Conservation (phyloP, 2,329 filamentous ascomycete species). For the Exophiala spinifera region DNA sequence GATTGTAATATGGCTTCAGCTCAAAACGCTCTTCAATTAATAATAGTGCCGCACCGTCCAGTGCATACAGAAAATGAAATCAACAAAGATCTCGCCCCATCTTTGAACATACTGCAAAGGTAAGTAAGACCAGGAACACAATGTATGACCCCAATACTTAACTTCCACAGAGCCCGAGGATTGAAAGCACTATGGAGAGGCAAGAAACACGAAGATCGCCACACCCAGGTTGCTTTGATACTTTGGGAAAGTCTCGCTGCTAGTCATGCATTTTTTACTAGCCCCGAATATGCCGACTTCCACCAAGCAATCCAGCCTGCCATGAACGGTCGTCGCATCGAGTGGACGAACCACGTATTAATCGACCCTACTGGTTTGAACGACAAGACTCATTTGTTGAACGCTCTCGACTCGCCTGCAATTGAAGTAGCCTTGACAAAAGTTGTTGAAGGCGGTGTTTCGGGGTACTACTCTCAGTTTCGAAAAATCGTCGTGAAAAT, state of each 20-base stretch:
- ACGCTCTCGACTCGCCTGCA: slow-evolving; percentile 4
- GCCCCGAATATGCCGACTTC: slow-evolving; percentile 11
- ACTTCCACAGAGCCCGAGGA: slow-evolving; percentile 12
- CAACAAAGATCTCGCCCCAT: slow-evolving; percentile 12
- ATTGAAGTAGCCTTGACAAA: slow-evolving; percentile 19
- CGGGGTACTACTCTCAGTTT: slow-evolving; percentile 15
- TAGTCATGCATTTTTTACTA: slow-evolving; percentile 17
- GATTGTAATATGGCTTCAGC: too few relatives aligned
- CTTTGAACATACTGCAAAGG: too few relatives aligned
- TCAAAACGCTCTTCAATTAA: slow-evolving; percentile 12
- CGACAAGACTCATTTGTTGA: slow-evolving; percentile 7
- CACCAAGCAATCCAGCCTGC: slow-evolving; percentile 14
- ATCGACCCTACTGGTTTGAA: slow-evolving; percentile 6
- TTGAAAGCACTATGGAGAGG: slow-evolving; percentile 14
- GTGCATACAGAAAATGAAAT: slow-evolving; percentile 16
- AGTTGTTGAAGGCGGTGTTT: slow-evolving; percentile 15
- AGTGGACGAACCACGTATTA: slow-evolving; percentile 14
- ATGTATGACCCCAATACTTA: too few relatives aligned
- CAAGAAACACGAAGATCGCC: slow-evolving; percentile 16
- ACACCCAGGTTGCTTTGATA: slow-evolving; percentile 12
- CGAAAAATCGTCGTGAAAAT: slow-evolving; percentile 11
- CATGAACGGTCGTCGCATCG: slow-evolving; percentile 13
- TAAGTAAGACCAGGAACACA: slow-evolving; percentile 2
- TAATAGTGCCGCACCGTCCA: slow-evolving; percentile 16
- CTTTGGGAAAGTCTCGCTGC: slow-evolving; percentile 12